phyloP scores from a whole-genome alignment of 345 rosid genomes.

The Linum lewisii region DNA sequence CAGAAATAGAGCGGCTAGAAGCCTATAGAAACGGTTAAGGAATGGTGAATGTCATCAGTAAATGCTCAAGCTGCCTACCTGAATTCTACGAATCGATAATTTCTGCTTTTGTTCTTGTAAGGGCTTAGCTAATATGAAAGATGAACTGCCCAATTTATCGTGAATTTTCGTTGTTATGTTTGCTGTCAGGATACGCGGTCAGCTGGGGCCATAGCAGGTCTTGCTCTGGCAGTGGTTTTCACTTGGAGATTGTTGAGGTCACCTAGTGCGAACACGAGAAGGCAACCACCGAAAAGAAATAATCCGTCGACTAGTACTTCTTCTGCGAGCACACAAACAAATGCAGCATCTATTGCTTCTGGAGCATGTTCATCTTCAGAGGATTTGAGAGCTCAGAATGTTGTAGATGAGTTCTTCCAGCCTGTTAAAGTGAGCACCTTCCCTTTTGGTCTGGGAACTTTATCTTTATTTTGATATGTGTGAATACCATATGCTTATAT shows the following conservation, averaged over 20 bases:
- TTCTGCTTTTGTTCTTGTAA: not conserved
- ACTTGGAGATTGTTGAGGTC: conserved; percentile 74
- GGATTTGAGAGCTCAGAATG: conserved; percentile 56
- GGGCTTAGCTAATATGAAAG: not conserved
- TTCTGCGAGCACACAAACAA: conserved; percentile 30
- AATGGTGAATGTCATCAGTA: too few relatives aligned
- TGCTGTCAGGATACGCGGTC: conserved; percentile 67
- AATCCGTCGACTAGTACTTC: conserved; percentile 40
- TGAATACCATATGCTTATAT: not conserved
- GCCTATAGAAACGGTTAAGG: too few relatives aligned
- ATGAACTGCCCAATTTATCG: not conserved
- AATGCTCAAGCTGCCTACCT: too few relatives aligned
- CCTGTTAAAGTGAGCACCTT: conserved; percentile 50
- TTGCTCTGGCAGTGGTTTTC: conserved; percentile 83
- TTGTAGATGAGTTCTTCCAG: conserved; percentile 72
- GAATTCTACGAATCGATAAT: too few relatives aligned
- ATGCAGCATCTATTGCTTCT: conserved; percentile 18
- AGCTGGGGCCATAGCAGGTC: conserved; percentile 88
- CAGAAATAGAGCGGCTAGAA: too few relatives aligned
- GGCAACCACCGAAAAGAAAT: conserved; percentile 59
- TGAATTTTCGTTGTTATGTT: conserved; percentile 14
- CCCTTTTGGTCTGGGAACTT: not conserved
- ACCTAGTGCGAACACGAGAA: conserved; percentile 51
- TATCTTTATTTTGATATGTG: not conserved
- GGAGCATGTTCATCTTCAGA: conserved; percentile 42